A percentile compares a stretch with the other conserved stretches of the same genome.
Evolutionary conservation across 192 early-diverging fungal species (phyloP).

Genomic region (Coemansia sp.): DNA sequence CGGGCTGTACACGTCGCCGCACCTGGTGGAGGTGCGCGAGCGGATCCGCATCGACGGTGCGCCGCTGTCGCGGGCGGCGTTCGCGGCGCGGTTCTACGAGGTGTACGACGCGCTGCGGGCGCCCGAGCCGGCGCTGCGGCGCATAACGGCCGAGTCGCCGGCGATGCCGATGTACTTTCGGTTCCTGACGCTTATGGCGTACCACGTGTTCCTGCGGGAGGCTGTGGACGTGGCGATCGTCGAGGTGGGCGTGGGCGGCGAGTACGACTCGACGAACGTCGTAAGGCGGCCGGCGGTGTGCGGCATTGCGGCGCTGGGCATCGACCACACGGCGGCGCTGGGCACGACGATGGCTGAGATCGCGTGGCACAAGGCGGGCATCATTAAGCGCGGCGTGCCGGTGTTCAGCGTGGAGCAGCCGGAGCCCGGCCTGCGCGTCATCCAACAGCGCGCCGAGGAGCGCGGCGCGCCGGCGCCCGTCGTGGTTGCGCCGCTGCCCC

Average conservation of each 20-base stretch:
- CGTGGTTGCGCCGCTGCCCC: slow-evolving; percentile 21
- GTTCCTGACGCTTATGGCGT: slow-evolving; percentile 89
- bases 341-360: slow-evolving; percentile 77
- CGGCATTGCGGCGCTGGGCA: slow-evolving; percentile 78
- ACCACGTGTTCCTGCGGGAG: slow-evolving; percentile 85
- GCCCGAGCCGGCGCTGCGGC: slow-evolving; percentile 19
- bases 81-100: slow-evolving; percentile 88
- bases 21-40: slow-evolving; percentile 90
- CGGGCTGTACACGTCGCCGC: slow-evolving; percentile 94
- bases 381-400: slow-evolving; percentile 74
- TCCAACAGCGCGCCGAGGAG: slow-evolving; percentile 72
- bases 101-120: slow-evolving; percentile 75
- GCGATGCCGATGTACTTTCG: slow-evolving; percentile 82
- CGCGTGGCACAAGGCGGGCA: slow-evolving; percentile 86
- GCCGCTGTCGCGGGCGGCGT: slow-evolving; percentile 72
- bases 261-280: slow-evolving; percentile 86
- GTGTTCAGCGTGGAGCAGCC: slow-evolving; percentile 75
- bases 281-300: slow-evolving; percentile 74
- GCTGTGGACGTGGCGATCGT: slow-evolving; percentile 80
- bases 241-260: slow-evolving; percentile 84
- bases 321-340: slow-evolving; percentile 73
- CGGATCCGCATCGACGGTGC: slow-evolving; percentile 91
- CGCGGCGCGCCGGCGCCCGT: slow-evolving; percentile 49
- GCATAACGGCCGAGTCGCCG: slow-evolving; percentile 21
- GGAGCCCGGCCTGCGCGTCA: slow-evolving; percentile 65